Evolutionary conservation across 139 green algal species (phyloP), one percentile per base, ranked within the genome.

Genomic region (Volvox reticuliferus): DNA sequence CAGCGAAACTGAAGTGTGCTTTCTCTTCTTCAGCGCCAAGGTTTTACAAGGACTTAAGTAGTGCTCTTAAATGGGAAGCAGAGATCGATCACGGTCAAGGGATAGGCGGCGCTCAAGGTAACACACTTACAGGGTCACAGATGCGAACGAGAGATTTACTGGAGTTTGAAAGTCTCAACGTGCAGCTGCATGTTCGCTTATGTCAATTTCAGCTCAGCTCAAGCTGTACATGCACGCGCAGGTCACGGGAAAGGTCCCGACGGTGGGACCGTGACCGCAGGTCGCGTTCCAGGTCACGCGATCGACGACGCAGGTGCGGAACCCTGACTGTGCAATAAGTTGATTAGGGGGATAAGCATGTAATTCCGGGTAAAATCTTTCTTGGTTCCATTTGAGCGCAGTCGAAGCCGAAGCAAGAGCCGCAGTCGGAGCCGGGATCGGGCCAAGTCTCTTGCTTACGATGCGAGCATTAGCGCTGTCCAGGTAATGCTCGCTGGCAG

Each of bases 381-480:
- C 2, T 79, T n/a, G n/a, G n/a, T n/a, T 22, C 26, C n/a, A 79
- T 79, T 79, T 30, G 76, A 19, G 17, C 13, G 32, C 71, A 35
- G 18, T 28, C 36, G 33, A 12, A 90, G 86, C 50, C n/a, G 86
- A 13, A 90, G 86, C 73, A 90, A 90, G 86, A 90, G 73, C 86
- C 86, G 86, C 50, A 90, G 86, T 33, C 44, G 73, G 28, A 90
- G 86, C 30, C 71, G 86, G n/a, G 86, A 90, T 24, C 71, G 86
- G 30, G 55, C 50, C 50, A 90, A 90, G 86, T 65, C 50, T 2
- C 44, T 89, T 19, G 84, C 84, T 3, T 89, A 84, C 30, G 86
- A 90, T 63, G 86, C 86, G 1, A 90, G 86, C 50, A 90, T 90
- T 55, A 90, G 86, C 73, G 86, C 86, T 79, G 86, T 90, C 30